Base-by-base conservation (phyloP, 2,329 filamentous ascomycete genomes). In the Pseudopithomyces chartarum region DNA sequence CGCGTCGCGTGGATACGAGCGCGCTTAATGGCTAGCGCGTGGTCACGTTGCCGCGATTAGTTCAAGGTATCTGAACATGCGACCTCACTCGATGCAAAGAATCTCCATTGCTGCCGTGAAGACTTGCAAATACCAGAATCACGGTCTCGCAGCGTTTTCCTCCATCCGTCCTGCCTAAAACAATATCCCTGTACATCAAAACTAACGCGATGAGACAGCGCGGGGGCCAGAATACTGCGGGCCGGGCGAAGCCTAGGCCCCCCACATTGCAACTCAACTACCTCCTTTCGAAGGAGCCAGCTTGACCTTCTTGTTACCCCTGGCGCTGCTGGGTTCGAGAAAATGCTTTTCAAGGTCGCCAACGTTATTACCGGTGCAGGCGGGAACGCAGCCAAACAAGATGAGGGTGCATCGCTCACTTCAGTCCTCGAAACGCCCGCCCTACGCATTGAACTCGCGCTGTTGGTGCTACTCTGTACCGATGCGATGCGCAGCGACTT, bases 381-480 rank as follows among this genome's bases (percentile, higher is more conserved):
- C 20, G 36, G 58, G 5, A 61, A 63, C 26, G 56, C 56, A 17
- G 33, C 59, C 8, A 56, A 58, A 40, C 54, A 62, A 42, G 65
- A 73, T 58, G 68, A 73, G 54, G 68, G 67, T 23, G 60, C 66
- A 10, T 72, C 69, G 6, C 66, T 73, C 26, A 70, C 66, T 33
- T 67, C 65, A 3, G 74, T 82, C 22, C 74, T 82, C 48, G 66
- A 70, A 20, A 79, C 77, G 7, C 68, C 73, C 7, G 69, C 78
- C 26, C 73, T 80, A 15, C 76, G 79, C 15, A 68, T 73, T 40
- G 77, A 80, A 26, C 70, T 82, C 19, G 80, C 78, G 0, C 70
- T 81, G 15, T 73, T 82, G n/a, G 68, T 82, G 17, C 77, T 78
- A 13, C 75, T 78, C 38, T 78, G 76, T 56, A 80, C 78, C 11